Evolutionary conservation across 805 yeast genomes (phyloP).

Genomic region (Yamadazyma scolyti): DNA sequence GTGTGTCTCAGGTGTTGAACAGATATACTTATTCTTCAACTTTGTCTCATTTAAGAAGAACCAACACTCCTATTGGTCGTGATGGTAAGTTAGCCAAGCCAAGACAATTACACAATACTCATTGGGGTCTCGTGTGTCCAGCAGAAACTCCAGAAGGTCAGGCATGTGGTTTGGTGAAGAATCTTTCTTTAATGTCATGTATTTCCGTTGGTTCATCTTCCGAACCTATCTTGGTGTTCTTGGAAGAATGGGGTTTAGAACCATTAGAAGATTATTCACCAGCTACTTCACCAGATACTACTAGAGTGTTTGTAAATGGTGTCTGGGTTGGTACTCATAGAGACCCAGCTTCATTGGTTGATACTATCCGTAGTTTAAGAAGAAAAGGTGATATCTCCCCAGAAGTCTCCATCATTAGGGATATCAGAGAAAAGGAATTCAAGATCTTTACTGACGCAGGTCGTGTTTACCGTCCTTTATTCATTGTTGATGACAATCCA

Average conservation of each 20-base stretch:
- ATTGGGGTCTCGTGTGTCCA: conserved; percentile 99
- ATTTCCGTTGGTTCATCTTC: conserved; percentile 98
- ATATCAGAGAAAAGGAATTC: conserved; percentile 94
- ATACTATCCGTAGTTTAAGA: conserved; percentile 85
- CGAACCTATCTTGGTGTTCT: conserved; percentile 85
- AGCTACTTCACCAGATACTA: conserved; percentile 83
- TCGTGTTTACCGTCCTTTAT: conserved; percentile 94
- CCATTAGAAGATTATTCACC: conserved; percentile 96
- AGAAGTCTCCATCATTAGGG: conserved; percentile 95
- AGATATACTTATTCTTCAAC: conserved; percentile 99
- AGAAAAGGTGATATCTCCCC: conserved; percentile 94
- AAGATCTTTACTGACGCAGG: conserved; percentile 98
- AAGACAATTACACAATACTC: conserved; percentile 97
- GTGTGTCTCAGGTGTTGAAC: conserved; percentile 97
- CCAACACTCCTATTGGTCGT: conserved; percentile 98
- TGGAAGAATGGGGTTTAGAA: conserved; percentile 99
- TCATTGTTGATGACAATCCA: conserved; percentile 84
- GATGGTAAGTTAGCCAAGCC: conserved; percentile 99
- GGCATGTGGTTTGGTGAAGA: conserved; percentile 98
- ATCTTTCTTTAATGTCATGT: conserved; percentile 93
- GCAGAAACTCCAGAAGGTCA: conserved; percentile 99
- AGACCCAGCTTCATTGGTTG: conserved; percentile 89
- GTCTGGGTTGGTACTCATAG: conserved; percentile 99
- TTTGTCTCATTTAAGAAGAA: conserved; percentile 95
- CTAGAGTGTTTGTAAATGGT: conserved; percentile 95